Percentiles rank a stretch among this genome's conserved stretches.
phyloP scores from a whole-genome alignment of 2,329 filamentous ascomycete genomes.

The Aschersonia sp. region DNA sequence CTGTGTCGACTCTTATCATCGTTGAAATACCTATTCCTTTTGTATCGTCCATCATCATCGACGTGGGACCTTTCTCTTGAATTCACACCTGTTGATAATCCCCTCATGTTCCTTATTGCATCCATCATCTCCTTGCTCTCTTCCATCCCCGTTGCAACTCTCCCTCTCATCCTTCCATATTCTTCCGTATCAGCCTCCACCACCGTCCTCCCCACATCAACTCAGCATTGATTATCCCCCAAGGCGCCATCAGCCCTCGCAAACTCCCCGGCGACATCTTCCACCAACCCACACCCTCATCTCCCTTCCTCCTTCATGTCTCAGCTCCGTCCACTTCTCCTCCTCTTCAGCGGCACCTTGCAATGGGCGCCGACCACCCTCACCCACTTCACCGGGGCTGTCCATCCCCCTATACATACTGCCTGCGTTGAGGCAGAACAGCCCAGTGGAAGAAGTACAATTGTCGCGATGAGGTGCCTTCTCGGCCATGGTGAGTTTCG shows the following conservation, averaged over 20 bases:
- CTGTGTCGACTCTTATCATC: too few species aligned
- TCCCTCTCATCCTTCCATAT: background rate
- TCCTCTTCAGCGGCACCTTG: constrained; percentile 25
- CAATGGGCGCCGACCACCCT: constrained; percentile 28
- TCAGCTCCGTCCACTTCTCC: constrained; percentile 25
- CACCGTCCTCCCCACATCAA: too few species aligned
- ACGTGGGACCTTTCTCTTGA: too few species aligned
- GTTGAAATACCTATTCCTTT: too few species aligned
- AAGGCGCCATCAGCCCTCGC: constrained; percentile 13
- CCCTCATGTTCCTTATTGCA: background rate
- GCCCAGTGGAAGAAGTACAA: constrained; percentile 33
- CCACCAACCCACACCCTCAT: constrained; percentile 8
- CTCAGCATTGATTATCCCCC: background rate
- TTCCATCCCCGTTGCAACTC: background rate
- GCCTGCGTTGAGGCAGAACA: constrained; percentile 19
- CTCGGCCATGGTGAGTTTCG: constrained; percentile 26
- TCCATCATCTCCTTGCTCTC: background rate
- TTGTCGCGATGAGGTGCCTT: constrained; percentile 26
- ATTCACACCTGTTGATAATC: too few species aligned
- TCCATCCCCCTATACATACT: constrained; percentile 28
- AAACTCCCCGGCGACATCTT: constrained; percentile 25
- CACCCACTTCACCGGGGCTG: constrained; percentile 26
- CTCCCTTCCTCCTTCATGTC: constrained; percentile 9
- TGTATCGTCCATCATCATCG: too few species aligned
- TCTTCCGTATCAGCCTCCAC: background rate